These are phyloP conservation scores for Diddensiella transvaalensis DNA, from an alignment of 805 yeast genomes.

Conservation along the genomic window DNA sequence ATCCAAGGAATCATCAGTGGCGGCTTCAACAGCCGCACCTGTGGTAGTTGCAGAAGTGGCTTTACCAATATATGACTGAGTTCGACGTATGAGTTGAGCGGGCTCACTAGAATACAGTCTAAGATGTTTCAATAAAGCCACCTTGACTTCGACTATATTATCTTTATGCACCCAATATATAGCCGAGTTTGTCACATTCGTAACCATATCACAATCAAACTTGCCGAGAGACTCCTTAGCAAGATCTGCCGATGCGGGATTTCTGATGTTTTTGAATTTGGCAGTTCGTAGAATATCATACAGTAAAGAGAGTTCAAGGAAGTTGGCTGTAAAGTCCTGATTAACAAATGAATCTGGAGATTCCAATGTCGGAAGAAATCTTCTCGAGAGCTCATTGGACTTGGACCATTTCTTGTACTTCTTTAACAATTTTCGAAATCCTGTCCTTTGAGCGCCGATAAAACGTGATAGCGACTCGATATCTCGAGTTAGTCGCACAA, in stretches of 20 bases:
- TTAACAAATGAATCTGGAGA: constrained; percentile 57
- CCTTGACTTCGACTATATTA: constrained; percentile 51
- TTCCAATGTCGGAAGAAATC: constrained; percentile 34
- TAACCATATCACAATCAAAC: constrained; percentile 36
- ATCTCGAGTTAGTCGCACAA: constrained; percentile 44
- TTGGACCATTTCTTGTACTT: constrained; percentile 50
- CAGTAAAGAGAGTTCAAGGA: constrained; percentile 55
- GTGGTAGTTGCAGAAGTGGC: constrained; percentile 8
- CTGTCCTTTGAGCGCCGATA: constrained; percentile 69
- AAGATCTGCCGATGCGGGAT: constrained; percentile 13
- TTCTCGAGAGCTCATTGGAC: constrained; percentile 28
- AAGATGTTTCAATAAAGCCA: constrained; percentile 45
- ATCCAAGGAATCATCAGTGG: constrained; percentile 17
- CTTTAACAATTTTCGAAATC: constrained; percentile 65
- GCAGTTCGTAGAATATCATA: constrained; percentile 46
- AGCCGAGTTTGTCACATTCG: constrained; percentile 35
- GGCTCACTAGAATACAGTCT: constrained; percentile 32
- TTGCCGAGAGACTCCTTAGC: constrained; percentile 22
- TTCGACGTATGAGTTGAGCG: constrained; percentile 5
- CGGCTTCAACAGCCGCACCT: constrained; percentile 15
- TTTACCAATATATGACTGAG: constrained; percentile 6
- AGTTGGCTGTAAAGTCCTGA: constrained; percentile 56
- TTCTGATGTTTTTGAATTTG: constrained; percentile 23
- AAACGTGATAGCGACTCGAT: constrained; percentile 67
- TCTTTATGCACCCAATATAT: constrained; percentile 58